Evolutionary conservation across 306 rosid species (phyloP), one percentile per base, ranked within the genome.

Genomic region (Pyrus betulifolia): DNA sequence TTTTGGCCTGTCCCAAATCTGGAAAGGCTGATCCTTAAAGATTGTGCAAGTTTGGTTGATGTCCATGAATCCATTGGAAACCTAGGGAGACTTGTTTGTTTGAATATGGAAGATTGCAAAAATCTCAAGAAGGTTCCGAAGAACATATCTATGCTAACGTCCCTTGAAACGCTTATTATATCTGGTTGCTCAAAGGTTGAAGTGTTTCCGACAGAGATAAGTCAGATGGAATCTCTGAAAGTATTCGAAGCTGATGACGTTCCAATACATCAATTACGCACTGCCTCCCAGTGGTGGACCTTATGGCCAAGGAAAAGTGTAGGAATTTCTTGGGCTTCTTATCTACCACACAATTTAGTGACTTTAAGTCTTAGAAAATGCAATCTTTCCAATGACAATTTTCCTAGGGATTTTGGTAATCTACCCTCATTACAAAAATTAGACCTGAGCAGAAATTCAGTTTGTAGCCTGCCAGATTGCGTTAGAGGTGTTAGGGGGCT

Each of bases 11-110:
- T 69, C 11, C 75, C 75, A 15, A 69, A 59, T 61, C 62, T 77
- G 6, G 75, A 77, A 21, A 31, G 58, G 27, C 27, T 77, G 35
- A 69, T 27, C 4, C 75, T 77, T 18, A 30, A 59, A 52, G 67
- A 45, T 13, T 77, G 75, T 52, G 11, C 1, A 45, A 31, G 6
- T 5, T 59, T 77, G 59, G 12, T 51, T 11, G 11, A 22, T 17
- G 35, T 77, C 22, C 81, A 77, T 31, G 75, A 69, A 30, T 58
- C 70, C 14, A 77, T 77, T 13, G 70, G 70, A 44, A 4, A 4
- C 5, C 52, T 77, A 13, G 0, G 1, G 28, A 55, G 44, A 8
- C 75, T 77, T 8, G 5, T 6, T 19, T 28, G 44, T 23, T 68
- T 69, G 49, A 69, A 45, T 49, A 23, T 77, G 59, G 42, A 77